Percentiles rank a stretch among this genome's conserved stretches.
Conservation (phyloP, 306 rosid species). For the Mimosa pudica region DNA sequence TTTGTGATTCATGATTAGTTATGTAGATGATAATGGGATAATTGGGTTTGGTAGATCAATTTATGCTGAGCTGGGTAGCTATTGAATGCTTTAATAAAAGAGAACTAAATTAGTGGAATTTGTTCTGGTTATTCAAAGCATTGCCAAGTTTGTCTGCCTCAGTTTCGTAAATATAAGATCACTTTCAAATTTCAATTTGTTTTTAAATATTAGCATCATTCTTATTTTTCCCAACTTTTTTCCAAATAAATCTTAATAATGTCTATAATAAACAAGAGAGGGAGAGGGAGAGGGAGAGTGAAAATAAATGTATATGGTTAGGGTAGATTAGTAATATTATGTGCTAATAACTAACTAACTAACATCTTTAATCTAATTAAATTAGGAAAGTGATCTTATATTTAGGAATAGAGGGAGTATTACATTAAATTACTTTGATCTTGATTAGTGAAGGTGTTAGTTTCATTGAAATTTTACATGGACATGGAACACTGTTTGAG, state of each 20-base stretch:
- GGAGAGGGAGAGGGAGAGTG: no score
- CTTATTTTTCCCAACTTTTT: no score
- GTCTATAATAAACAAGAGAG: no score
- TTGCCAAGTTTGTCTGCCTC: background rate
- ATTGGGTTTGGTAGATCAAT: conserved; percentile 8
- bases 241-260: no score
- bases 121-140: background rate
- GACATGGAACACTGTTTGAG: background rate
- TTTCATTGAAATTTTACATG: background rate
- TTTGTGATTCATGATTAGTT: background rate
- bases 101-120: conserved; percentile 23
- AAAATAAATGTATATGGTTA: no score
- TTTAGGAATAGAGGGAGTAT: background rate
- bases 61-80: background rate
- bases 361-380: no score
- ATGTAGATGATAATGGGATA: background rate
- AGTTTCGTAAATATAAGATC: no score
- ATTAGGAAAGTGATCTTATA: no score
- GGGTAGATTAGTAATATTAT: no score
- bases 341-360: no score
- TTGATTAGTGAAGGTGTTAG: conserved; percentile 3
- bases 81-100: background rate
- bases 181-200: no score
- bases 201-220: no score
- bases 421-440: conserved; percentile 4